phyloP scores from a whole-genome alignment of 2,329 filamentous ascomycete species.

The Leptosphaerulina australis region DNA sequence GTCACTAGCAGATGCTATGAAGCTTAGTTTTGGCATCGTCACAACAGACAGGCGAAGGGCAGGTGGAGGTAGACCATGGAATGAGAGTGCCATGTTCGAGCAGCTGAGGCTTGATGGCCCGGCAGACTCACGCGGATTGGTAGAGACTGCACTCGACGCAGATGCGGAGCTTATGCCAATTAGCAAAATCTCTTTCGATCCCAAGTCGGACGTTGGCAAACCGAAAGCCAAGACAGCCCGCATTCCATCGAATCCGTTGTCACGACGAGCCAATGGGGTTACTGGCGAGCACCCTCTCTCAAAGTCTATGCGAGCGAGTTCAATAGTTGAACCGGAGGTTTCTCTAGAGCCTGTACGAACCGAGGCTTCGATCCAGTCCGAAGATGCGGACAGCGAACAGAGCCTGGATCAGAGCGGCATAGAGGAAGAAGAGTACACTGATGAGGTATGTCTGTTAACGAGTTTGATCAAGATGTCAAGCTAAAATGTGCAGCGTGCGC shows the following conservation, averaged over 20 bases:
- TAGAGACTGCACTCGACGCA: conserved; percentile 40
- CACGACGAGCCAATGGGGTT: conserved; percentile 38
- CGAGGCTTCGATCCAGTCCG: conserved; percentile 25
- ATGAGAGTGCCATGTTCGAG: conserved; percentile 76
- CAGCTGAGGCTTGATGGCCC: conserved; percentile 51
- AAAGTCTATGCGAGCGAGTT: conserved; percentile 45
- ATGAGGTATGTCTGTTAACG: conserved; percentile 57
- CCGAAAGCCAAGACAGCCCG: conserved; percentile 30
- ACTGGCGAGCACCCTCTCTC: conserved; percentile 41
- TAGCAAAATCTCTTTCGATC: conserved; percentile 33
- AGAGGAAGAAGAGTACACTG: conserved; percentile 62
- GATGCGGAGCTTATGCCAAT: conserved; percentile 44
- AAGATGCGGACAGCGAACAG: conserved; percentile 22
- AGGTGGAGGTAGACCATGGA: conserved; percentile 62
- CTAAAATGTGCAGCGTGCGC: conserved; percentile 62
- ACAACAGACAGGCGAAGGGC: conserved; percentile 71
- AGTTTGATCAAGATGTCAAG: not conserved
- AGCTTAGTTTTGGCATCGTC: conserved; percentile 97
- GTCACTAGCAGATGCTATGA: conserved; percentile 90
- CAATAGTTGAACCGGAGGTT: conserved; percentile 42
- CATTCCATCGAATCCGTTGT: conserved; percentile 36
- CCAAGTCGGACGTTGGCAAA: conserved; percentile 36
- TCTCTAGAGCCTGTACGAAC: conserved; percentile 35
- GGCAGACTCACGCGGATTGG: conserved; percentile 46
- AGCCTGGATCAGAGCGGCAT: conserved; percentile 32